Percentiles rank a stretch among this genome's conserved stretches.
These are phyloP conservation scores for Ilex aquifolium DNA, from an alignment of 257 asterid species.

Conservation along the genomic window DNA sequence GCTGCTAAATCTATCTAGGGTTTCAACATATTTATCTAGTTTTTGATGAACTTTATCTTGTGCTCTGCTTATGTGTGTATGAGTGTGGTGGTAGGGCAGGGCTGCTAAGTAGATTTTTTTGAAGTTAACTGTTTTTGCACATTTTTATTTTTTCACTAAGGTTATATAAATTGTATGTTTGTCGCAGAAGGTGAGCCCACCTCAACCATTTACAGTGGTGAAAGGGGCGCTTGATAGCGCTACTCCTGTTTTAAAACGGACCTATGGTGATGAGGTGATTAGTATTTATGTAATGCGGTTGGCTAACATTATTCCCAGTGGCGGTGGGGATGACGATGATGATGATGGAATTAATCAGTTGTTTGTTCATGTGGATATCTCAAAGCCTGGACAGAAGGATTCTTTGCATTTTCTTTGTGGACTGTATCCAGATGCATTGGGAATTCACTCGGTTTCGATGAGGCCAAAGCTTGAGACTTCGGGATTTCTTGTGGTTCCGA, in stretches of 20 bases:
- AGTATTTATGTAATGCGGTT: slow-evolving; percentile 69
- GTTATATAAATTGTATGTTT: neutral
- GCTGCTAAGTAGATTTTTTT: no score
- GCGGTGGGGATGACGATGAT: slow-evolving; percentile 38
- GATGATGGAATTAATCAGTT: slow-evolving; percentile 56
- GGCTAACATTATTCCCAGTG: slow-evolving; percentile 63
- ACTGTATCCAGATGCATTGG: slow-evolving; percentile 90
- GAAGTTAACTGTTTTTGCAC: neutral
- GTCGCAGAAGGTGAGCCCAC: slow-evolving; percentile 83
- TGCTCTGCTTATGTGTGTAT: no score
- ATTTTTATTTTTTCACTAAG: neutral
- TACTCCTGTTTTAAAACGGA: slow-evolving; percentile 78
- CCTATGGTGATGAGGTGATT: slow-evolving; percentile 68
- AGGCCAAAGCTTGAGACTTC: slow-evolving; percentile 57
- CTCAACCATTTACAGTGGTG: slow-evolving; percentile 71
- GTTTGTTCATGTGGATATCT: slow-evolving; percentile 73
- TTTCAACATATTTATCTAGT: no score
- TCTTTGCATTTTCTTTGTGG: slow-evolving; percentile 89
- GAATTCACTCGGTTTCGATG: slow-evolving; percentile 79
- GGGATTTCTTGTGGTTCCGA: slow-evolving; percentile 42
- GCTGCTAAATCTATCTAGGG: neutral
- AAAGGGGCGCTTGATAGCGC: slow-evolving; percentile 75
- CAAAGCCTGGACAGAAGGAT: slow-evolving; percentile 62
- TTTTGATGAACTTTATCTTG: no score
- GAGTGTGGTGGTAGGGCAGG: no score